Evolutionary conservation across 345 rosid genomes (phyloP), one percentile per base, ranked within the genome.

Genomic region (Anacardium occidentale): DNA sequence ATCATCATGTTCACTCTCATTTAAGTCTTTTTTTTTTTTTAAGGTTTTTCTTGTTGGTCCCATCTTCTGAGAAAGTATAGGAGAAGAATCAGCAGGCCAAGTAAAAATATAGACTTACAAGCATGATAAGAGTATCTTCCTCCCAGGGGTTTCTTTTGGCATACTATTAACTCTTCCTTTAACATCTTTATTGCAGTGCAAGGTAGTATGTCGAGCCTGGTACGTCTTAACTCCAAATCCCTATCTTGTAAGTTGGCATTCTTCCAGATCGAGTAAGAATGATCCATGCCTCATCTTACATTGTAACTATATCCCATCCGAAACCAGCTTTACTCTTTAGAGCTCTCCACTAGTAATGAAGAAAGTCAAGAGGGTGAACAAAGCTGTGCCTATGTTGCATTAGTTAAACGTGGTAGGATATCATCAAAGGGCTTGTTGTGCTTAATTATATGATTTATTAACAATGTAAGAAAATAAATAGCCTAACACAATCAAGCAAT

Each of bases 381-480:
- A 70, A 71, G 68, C 42, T 14, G 47, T 62, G 22, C 86, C 83
- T 1, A 17, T 12, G 50, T 78, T 80, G 77, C 73, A 80, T 0
- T 84, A 86, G 56, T 86, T 82, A 29, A 80, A 80, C 10, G 78
- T 84, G 53, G 75, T 79, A 17, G 90, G 86, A 5, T 83, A 84
- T n/a, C n/a, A n/a, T n/a, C n/a, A n/a, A n/a, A n/a, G n/a, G n/a
- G n/a, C n/a, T n/a, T n/a, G n/a, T n/a, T n/a, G n/a, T n/a, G n/a
- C n/a, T n/a, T n/a, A n/a, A n/a, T n/a, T n/a, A n/a, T n/a, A n/a
- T n/a, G n/a, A n/a, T n/a, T n/a, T n/a, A n/a, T n/a, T n/a, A n/a
- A n/a, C n/a, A n/a, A n/a, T n/a, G n/a, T n/a, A n/a, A n/a, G n/a
- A n/a, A n/a, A n/a, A n/a, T n/a, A n/a, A n/a, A n/a, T n/a, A n/a